Evolutionary conservation across 2,329 filamentous ascomycete genomes (phyloP).

Genomic region (Diaporthe helianthi): DNA sequence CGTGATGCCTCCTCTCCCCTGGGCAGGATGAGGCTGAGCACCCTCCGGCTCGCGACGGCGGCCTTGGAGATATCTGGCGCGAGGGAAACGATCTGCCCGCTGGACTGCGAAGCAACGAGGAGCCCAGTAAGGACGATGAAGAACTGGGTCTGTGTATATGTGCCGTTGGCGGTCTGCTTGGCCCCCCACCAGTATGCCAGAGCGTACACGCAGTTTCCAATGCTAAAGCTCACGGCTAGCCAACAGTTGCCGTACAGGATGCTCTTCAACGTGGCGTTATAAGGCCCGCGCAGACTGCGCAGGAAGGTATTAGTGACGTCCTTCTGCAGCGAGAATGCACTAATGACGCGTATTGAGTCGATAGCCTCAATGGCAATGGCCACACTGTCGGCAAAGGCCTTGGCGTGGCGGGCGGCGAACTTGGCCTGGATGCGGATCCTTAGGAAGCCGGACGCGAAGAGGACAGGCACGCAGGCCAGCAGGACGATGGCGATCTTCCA

Average conservation of each 20-base stretch:
- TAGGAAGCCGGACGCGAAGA: slow-evolving; percentile 73
- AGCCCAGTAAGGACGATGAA: slow-evolving; percentile 76
- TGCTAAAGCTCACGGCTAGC: slow-evolving; percentile 14
- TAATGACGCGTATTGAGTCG: slow-evolving; percentile 68
- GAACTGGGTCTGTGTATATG: slow-evolving; percentile 72
- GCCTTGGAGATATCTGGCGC: slow-evolving; percentile 78
- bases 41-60: slow-evolving; percentile 64
- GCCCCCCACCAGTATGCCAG: slow-evolving; percentile 84
- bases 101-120: slow-evolving; percentile 75
- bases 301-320: slow-evolving; percentile 62
- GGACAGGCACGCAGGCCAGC: slow-evolving; percentile 70
- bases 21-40: slow-evolving; percentile 55
- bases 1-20: neutral
- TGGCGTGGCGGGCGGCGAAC: slow-evolving; percentile 68
- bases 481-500: slow-evolving; percentile 81
- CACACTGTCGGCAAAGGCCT: slow-evolving; percentile 68
- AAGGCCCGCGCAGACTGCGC: slow-evolving; percentile 55
- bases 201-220: slow-evolving; percentile 57
- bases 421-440: slow-evolving; percentile 67
- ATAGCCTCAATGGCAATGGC: slow-evolving; percentile 72
- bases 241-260: neutral
- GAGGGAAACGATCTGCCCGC: slow-evolving; percentile 77
- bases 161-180: slow-evolving; percentile 70
- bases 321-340: slow-evolving; percentile 60
- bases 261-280: slow-evolving; percentile 52